phyloP scores from a whole-genome alignment of 345 rosid genomes.

The Hibiscus syriacus region DNA sequence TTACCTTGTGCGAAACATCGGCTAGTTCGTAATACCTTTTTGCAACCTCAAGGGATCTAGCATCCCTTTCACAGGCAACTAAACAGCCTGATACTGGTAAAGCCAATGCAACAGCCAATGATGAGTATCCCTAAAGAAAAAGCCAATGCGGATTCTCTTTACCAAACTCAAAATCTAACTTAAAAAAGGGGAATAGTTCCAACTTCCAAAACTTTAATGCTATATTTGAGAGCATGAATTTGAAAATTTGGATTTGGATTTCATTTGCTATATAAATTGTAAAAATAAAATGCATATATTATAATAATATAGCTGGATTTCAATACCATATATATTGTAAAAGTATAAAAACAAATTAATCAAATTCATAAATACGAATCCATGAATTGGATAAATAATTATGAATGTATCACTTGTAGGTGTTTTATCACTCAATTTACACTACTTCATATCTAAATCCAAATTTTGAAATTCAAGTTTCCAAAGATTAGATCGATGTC shows the following conservation, averaged over 20 bases:
- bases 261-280: too few relatives aligned
- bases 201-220: background rate
- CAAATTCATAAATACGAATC: too few relatives aligned
- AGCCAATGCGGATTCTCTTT: background rate
- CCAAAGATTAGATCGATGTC: slow-evolving; percentile 8
- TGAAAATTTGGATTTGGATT: background rate
- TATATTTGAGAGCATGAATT: too few relatives aligned
- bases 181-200: background rate
- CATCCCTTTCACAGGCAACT: slow-evolving; percentile 90
- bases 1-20: slow-evolving; percentile 76
- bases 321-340: too few relatives aligned
- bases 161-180: background rate
- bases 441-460: slow-evolving; percentile 12
- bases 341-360: too few relatives aligned
- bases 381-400: too few relatives aligned
- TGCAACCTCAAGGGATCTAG: slow-evolving; percentile 62
- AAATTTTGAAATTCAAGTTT: slow-evolving; percentile 89
- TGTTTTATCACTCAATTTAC: background rate
- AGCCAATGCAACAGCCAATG: slow-evolving; percentile 79
- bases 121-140: slow-evolving; percentile 69
- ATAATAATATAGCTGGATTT: too few relatives aligned
- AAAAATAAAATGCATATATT: too few relatives aligned
- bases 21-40: slow-evolving; percentile 68
- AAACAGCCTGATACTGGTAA: slow-evolving; percentile 71
- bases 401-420: too few relatives aligned